Evolutionary conservation across 2,329 filamentous ascomycete genomes (phyloP), one percentile per base, ranked within the genome.

Genomic region (Teratosphaeria pseudoeucalypti): DNA sequence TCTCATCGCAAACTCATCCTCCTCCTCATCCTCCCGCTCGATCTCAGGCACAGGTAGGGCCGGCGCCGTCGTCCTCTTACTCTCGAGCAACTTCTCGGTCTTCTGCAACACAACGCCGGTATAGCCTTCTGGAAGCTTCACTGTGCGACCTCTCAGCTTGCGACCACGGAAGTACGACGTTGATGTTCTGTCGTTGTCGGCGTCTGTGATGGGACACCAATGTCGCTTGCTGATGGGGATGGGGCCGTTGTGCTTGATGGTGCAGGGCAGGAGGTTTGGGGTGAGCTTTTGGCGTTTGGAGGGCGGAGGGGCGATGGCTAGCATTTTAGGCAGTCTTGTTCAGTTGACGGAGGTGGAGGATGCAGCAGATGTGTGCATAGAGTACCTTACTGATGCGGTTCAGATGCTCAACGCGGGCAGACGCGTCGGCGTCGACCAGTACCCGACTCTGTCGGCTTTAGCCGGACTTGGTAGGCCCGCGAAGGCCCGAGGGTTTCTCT

Each of bases 251-350:
- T 95, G 87, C 67, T 92, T 82, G 69, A 96, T 84, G 58, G 84
- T 83, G 68, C 89, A 94, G 3, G 92, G 91, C 14, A 96, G 79
- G 23, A 96, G 76, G 68, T 96, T 87, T 3, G 87, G 82, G 0
- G 79, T 83, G 58, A 78, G 78, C 61, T 79, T 78, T 58, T 43
- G 27, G 54, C 26, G 53, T 43, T 39, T 6, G 49, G 29, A 55
- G 58, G 57, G 16, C 61, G 58, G 37, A 70, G 56, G 56, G 34
- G 74, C 71, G 47, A 81, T 74, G 52, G 78, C 70, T 29, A 81
- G 72, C 78, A 81, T 81, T 53, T 55, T 68, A 27, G 19, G 10
- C 19, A 37, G n/a, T 11, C 37, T 12, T 12, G 16, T 9, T 4
- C 5, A 10, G 5, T 9, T 49, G 43, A n/a, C 16, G 19, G 43